These are phyloP conservation scores for Cryptococcus floricola DNA, from an alignment of 1,284 basidiomycete species.

Conservation along the genomic window DNA sequence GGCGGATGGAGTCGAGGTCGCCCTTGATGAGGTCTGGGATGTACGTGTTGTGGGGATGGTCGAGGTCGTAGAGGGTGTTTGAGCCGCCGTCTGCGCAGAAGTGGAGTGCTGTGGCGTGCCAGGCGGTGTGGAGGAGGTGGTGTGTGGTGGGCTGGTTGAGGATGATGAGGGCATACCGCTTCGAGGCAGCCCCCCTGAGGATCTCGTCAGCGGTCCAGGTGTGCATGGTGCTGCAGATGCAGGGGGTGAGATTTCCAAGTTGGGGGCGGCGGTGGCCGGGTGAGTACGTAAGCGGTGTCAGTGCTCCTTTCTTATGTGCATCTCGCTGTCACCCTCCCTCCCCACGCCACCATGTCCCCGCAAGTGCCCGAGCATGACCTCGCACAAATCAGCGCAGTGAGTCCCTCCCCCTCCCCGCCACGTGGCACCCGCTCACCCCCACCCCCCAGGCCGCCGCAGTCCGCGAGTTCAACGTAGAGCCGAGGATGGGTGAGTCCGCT, in stretches of 20 bases:
- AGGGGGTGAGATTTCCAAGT: no score
- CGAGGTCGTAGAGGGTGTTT: constrained; percentile 75
- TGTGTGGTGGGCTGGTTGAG: constrained; percentile 76
- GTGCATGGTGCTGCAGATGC: no score
- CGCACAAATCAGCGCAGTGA: constrained; percentile 48
- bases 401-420: constrained; percentile 10
- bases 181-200: constrained; percentile 7
- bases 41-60: constrained; percentile 46
- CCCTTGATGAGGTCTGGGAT: constrained; percentile 85
- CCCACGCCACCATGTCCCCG: constrained; percentile 25
- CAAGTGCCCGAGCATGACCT: constrained; percentile 52
- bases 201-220: constrained; percentile 11
- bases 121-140: constrained; percentile 62
- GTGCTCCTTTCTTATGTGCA: no score
- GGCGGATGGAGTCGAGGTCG: constrained; percentile 82
- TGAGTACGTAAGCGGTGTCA: not conserved
- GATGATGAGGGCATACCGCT: constrained; percentile 64
- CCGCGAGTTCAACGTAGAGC: constrained; percentile 59
- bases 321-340: not conserved
- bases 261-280: not conserved
- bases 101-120: constrained; percentile 55
- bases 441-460: constrained; percentile 47
- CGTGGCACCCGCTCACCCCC: not conserved
- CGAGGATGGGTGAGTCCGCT: constrained; percentile 71
- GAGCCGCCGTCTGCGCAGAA: constrained; percentile 91